Base-by-base conservation (phyloP, 805 yeast genomes). In the Metschnikowia baotianmanensis region DNA sequence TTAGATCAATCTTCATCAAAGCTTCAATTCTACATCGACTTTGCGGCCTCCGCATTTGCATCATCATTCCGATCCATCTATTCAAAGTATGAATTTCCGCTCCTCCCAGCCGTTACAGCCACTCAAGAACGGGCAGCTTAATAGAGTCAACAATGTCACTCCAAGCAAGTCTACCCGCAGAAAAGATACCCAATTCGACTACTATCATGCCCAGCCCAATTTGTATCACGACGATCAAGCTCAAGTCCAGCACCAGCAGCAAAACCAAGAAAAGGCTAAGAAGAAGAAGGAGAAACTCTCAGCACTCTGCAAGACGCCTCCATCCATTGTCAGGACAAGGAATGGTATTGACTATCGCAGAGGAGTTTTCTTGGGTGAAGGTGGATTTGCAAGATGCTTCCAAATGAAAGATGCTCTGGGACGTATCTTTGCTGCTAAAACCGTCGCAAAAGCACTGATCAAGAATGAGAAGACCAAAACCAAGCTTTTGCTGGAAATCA, bases 301-400 rank as follows among this genome's bases (percentile, higher is more conserved):
- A 3, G 79, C 96, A 0, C 73, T 93, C 38, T 93, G 99, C 65
- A 87, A 88, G 64, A 93, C 99, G 2, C 99, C 99, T 2, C 99
- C 99, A 25, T 84, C 96, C 13, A 75, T 90, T 50, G 95, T 93
- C 51, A 77, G 91, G 52, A 87, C 93, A 31, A 78, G 90, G 65
- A 74, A 77, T 43, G 96, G 96, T 31, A 79, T 86, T 58, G 95
- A 89, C 53, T 93, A 86, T 63, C 87, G 85, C 49, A 78, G 98
- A 59, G 98, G 98, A 1, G 74, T 74, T 45, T 90, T 89, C 55
- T 71, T 93, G 25, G 99, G 99, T 26, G 98, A 91, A 68, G 99
- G 99, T 46, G 99, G 99, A 0, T 93, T 93, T 71, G 99, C 99
- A 13, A 80, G 98, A 58, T 93, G 99, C 61, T 93, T 93, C 67